Conservation (phyloP, 2,329 filamentous ascomycete species). For the Stylonectria norvegica region DNA sequence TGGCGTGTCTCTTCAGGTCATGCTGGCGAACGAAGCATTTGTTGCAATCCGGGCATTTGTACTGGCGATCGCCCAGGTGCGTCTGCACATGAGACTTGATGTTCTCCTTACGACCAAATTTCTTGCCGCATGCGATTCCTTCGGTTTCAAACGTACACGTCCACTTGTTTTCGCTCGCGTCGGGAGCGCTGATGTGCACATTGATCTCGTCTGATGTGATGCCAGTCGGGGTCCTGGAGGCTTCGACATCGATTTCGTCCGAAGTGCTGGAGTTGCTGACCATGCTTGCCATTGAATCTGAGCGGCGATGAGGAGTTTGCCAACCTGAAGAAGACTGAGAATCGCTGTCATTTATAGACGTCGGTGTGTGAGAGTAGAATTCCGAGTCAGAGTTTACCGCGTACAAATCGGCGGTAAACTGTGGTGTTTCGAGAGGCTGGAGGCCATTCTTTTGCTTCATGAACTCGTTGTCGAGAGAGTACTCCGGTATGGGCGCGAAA, state of each 20-base stretch:
- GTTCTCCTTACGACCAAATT: conserved; percentile 96
- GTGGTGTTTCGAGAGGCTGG: too few species aligned
- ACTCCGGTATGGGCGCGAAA: conserved; percentile 52
- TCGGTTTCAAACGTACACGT: conserved; percentile 68
- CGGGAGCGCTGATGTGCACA: conserved; percentile 69
- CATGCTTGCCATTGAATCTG: conserved; percentile 57
- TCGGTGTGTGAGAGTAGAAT: too few species aligned
- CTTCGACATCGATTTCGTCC: conserved; percentile 62
- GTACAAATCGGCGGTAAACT: too few species aligned
- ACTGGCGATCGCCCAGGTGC: conserved; percentile 93
- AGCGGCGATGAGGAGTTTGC: conserved; percentile 47
- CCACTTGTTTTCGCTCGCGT: conserved; percentile 73
- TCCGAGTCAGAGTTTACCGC: too few species aligned
- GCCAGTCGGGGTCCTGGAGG: conserved; percentile 72
- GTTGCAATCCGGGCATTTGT: conserved; percentile 85
- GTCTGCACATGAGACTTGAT: conserved; percentile 99
- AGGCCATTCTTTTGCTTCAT: conserved; percentile 37
- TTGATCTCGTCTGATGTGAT: conserved; percentile 83
- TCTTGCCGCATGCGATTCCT: conserved; percentile 88
- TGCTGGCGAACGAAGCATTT: conserved; percentile 98
- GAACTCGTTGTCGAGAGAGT: conserved; percentile 48
- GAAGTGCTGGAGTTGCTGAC: conserved; percentile 58
- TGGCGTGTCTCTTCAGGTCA: conserved; percentile 93
- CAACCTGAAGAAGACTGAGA: conserved; percentile 22
- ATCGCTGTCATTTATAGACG: too few species aligned